Evolutionary conservation across 1,284 basidiomycete species (phyloP), one percentile per base, ranked within the genome.

Genomic region (Ceratobasidium sp.): DNA sequence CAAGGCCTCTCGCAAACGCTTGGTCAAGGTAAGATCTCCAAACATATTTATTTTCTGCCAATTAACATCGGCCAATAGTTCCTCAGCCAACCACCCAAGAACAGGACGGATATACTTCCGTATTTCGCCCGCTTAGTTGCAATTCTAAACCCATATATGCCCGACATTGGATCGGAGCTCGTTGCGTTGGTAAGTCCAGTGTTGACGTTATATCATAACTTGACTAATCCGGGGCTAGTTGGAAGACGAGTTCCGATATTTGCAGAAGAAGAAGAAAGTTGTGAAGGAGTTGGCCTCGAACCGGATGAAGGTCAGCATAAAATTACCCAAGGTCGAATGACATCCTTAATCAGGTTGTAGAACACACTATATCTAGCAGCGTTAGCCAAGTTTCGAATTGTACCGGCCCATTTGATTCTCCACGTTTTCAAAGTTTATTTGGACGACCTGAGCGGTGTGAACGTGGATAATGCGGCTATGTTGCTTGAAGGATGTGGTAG

Each of bases 381-480:
- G 81, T 84, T 99, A 79, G 96, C 96, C 39, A 99, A 99, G 83
- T 99, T 99, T 83, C 86, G 88, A 56, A 90, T 99, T n/a, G 93
- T 98, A 8, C 96, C 95, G 9, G 85, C 92, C 0, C 95, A 98
- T 81, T 86, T 96, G 74, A 96, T 98, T 79, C 85, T 99, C 64
- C 96, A 99, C 81, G 93, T 95, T 77, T 92, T 98, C 85, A 98
- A 98, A 88, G 94, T 97, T 59, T 98, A 95, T 82, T 84, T 99
- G 78, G 97, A 98, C 80, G 96, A 98, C 81, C 96, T 99, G 80
- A 91, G 91, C 4, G 92, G 92, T 0, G 90, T 90, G 39, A 98
- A 98, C 80, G 88, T 99, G 53, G 98, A 99, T 79, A 98, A 96
- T 80, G 87, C 98, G 24, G 94, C 96, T 19, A 87, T 96, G 76